Percentiles rank a stretch among this genome's conserved stretches.
Evolutionary conservation across 139 green algal species (phyloP).

Genomic region (Chlamydomonas schloesseri): DNA sequence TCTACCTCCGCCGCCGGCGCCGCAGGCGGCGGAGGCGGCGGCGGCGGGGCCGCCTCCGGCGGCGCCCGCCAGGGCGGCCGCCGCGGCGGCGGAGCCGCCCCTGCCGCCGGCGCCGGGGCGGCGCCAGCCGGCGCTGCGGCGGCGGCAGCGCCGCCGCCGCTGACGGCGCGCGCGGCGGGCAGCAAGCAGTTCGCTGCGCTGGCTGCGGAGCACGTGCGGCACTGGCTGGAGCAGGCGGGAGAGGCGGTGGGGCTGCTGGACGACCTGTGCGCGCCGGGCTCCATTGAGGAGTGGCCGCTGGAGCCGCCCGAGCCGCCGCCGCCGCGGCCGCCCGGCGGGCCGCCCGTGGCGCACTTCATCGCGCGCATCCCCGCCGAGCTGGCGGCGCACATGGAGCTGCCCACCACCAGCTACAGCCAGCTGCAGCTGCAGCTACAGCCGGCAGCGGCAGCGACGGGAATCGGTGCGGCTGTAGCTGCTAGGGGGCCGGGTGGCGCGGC

Average conservation of each 20-base stretch:
- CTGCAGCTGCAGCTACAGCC: no score
- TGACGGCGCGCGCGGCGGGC: background rate
- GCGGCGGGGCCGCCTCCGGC: background rate
- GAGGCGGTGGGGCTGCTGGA: slow-evolving; percentile 28
- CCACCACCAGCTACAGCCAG: background rate
- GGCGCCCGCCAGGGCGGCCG: background rate
- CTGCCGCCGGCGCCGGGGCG: background rate
- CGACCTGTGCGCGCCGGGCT: background rate
- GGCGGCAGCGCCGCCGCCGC: background rate
- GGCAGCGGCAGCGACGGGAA: no score
- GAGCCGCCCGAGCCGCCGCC: slow-evolving; percentile 5
- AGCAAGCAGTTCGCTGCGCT: slow-evolving; percentile 36
- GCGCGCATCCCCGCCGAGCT: slow-evolving; percentile 29
- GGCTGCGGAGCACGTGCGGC: slow-evolving; percentile 14
- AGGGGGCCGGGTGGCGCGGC: background rate
- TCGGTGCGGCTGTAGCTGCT: background rate
- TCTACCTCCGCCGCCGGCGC: background rate
- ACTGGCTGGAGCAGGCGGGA: slow-evolving; percentile 22
- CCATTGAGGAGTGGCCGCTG: slow-evolving; percentile 17
- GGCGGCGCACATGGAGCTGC: slow-evolving; percentile 15
- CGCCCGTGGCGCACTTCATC: slow-evolving; percentile 40
- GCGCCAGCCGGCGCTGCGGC: background rate
- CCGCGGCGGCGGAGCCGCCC: background rate
- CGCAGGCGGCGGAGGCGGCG: background rate
- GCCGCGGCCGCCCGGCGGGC: background rate